phyloP scores from a whole-genome alignment of 2,329 filamentous ascomycete species.

The Coniochaeta prunicola region DNA sequence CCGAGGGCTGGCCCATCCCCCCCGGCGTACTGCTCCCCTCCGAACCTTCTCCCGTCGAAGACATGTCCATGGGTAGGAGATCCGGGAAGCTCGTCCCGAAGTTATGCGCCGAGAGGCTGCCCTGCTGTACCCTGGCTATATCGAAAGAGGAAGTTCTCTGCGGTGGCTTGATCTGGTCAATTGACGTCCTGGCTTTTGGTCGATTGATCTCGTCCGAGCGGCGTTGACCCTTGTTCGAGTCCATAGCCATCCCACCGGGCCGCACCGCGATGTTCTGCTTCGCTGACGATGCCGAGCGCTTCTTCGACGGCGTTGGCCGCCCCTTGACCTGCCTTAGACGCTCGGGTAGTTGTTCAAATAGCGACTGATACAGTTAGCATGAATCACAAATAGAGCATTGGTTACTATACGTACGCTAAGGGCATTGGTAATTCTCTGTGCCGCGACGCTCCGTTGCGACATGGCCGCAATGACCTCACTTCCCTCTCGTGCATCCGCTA shows the following conservation, averaged over 20 bases:
- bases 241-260: slow-evolving; percentile 17
- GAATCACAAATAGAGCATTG: neutral
- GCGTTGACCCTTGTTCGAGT: slow-evolving; percentile 11
- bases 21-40: slow-evolving; percentile 24
- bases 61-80: slow-evolving; percentile 36
- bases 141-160: slow-evolving; percentile 19
- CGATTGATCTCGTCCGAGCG: slow-evolving; percentile 19
- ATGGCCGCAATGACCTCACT: slow-evolving; percentile 74
- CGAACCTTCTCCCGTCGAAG: slow-evolving; percentile 31
- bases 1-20: slow-evolving; percentile 15
- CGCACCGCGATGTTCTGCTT: slow-evolving; percentile 22
- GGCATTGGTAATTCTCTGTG: slow-evolving; percentile 74
- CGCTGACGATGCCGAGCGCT: slow-evolving; percentile 42
- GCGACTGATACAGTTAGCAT: slow-evolving; percentile 39
- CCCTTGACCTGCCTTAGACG: slow-evolving; percentile 49
- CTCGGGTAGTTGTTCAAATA: slow-evolving; percentile 80
- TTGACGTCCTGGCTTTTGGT: slow-evolving; percentile 7
- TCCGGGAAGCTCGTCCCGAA: slow-evolving; percentile 35
- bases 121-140: slow-evolving; percentile 14
- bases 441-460: slow-evolving; percentile 78
- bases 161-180: slow-evolving; percentile 7
- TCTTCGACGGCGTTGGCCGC: slow-evolving; percentile 38
- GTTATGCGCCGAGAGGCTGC: slow-evolving; percentile 18
- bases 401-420: slow-evolving; percentile 54
- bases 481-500: slow-evolving; percentile 79